Conservation (phyloP, 768 basidiomycete species). For the Termitomyces sp. region DNA sequence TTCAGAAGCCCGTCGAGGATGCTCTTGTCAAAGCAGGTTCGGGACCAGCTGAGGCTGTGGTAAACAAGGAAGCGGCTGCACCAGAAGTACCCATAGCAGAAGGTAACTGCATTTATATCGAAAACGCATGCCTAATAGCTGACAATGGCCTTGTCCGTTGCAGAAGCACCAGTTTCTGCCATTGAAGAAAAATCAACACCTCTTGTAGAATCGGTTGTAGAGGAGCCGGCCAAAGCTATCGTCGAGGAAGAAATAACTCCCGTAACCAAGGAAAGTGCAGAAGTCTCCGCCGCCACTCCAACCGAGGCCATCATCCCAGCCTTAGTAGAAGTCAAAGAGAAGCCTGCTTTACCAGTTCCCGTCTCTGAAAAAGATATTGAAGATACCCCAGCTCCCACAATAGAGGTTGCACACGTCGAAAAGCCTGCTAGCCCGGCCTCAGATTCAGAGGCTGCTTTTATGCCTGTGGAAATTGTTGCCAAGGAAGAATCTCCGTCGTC, state of each 20-base stretch:
- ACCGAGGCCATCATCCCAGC: not conserved
- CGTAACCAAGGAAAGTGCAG: not conserved
- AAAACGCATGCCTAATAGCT: not conserved
- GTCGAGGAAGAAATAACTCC: not conserved
- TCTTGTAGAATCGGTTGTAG: not conserved
- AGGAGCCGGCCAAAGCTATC: not conserved
- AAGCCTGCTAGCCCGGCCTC: not conserved
- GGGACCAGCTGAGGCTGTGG: not conserved
- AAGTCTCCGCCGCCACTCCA: not conserved
- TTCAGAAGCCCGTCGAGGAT: not conserved
- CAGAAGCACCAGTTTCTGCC: not conserved
- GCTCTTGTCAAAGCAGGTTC: not conserved
- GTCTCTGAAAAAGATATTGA: not conserved
- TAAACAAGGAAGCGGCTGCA: not conserved
- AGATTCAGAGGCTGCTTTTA: not conserved
- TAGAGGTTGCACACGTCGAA: not conserved
- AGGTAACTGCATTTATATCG: not conserved
- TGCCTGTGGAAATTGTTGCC: not conserved
- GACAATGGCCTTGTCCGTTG: not conserved
- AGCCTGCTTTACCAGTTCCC: not conserved
- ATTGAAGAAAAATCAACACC: not conserved
- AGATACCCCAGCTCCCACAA: not conserved
- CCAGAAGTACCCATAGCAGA: not conserved
- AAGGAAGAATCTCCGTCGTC: not conserved
- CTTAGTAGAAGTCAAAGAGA: not conserved